Conservation (phyloP, 164 flowering plant species). For the Cinnamomum micranthum region DNA sequence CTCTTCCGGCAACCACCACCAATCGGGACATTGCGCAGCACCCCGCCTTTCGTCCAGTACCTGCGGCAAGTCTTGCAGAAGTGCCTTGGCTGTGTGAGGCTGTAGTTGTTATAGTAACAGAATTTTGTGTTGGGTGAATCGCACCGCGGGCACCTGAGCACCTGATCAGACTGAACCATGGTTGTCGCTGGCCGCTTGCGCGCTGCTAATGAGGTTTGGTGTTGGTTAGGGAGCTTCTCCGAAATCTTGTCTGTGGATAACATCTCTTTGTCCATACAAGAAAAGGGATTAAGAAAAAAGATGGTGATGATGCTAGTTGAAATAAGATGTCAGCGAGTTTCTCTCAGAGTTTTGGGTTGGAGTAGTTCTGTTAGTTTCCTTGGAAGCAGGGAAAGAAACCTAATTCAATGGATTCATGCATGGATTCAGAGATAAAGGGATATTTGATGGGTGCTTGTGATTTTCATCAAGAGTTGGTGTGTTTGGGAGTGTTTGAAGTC, state of each 20-base stretch:
- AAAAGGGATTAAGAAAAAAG: neutral
- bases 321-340: neutral
- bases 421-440: slow-evolving; percentile 14
- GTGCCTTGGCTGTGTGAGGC: slow-evolving; percentile 65
- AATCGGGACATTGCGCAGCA: slow-evolving; percentile 72
- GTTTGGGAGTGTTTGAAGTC: neutral
- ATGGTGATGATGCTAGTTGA: neutral
- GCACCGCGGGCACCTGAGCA: slow-evolving; percentile 64
- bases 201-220: slow-evolving; percentile 4
- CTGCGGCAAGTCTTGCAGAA: slow-evolving; percentile 82
- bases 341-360: neutral
- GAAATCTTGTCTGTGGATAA: slow-evolving; percentile 5
- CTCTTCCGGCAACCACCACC: slow-evolving; percentile 80
- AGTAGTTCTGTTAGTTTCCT: slow-evolving; percentile 23
- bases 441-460: slow-evolving; percentile 2
- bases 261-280: neutral
- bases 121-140: slow-evolving; percentile 80
- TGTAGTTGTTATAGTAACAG: slow-evolving; percentile 89
- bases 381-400: slow-evolving; percentile 23
- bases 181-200: neutral
- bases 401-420: slow-evolving; percentile 50
- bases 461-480: slow-evolving; percentile 4
- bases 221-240: neutral
- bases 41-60: slow-evolving; percentile 85
- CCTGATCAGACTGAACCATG: slow-evolving; percentile 37